Evolutionary conservation across 2,329 filamentous ascomycete genomes (phyloP), one percentile per base, ranked within the genome.

Genomic region (Botrytis paeoniae): DNA sequence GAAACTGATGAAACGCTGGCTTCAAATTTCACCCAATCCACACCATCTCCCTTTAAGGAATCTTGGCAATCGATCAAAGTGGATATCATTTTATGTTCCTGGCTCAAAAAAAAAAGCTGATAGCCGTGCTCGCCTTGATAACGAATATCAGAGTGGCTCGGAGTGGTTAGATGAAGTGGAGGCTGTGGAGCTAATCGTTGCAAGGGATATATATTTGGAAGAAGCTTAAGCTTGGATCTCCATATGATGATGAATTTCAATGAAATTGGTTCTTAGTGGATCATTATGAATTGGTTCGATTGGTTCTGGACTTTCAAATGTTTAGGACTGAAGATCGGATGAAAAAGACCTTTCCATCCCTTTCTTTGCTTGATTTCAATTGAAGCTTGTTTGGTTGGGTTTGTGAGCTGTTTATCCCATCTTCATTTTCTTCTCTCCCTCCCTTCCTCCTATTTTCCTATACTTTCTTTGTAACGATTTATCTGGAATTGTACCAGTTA

Each of bases 231-330:
- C 62, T 37, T 66, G 35, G 63, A 66, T 66, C 63, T 35, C 22
- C 63, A 66, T 35, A 25, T 18, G 62, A 65, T 65, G 41, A 48
- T 62, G 60, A 62, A 62, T 62, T 39, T 4, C 37, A 39, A n/a
- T 62, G 60, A 41, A 29, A 62, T 62, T 62, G 25, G 37, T 22
- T 64, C 39, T 32, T 45, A 25, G 39, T 66, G 63, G 63, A 66
- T 51, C 63, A 37, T 66, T 6, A 25, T 41, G 64, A 39, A 39
- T 54, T 57, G 64, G 25, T 8, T 57, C 64, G 16, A 68, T 68
- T 68, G 64, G 64, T 68, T 68, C 45, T 68, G 45, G 64, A 37
- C 64, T 14, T n/a, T 66, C 20, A 51, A 51, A 18, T 66, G 43
- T 51, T 48, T 51, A 48, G 20, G 32, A 37, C 64, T 54, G 35